Evolutionary conservation across 805 yeast species (phyloP).

Genomic region (Cyberlindnera mycetangii): DNA sequence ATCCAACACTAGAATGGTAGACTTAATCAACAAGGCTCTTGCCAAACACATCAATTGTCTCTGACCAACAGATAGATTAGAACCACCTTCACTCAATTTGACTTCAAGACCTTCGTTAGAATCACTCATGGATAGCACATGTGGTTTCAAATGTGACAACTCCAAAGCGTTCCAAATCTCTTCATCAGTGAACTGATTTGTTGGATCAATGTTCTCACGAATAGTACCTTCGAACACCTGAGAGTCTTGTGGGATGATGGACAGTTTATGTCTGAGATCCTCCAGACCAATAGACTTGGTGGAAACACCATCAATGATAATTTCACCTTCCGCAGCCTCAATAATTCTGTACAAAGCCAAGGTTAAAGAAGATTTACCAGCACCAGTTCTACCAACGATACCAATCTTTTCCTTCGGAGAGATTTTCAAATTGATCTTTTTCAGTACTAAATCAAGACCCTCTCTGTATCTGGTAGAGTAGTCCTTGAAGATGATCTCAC

Average conservation of each 20-base stretch:
- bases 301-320: conserved; percentile 67
- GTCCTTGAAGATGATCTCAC: conserved; percentile 61
- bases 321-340: conserved; percentile 69
- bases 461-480: conserved; percentile 85
- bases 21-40: conserved; percentile 64
- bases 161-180: conserved; percentile 80
- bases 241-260: conserved; percentile 92
- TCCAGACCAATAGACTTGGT: conserved; percentile 67
- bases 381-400: conserved; percentile 96
- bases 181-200: conserved; percentile 62
- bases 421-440: conserved; percentile 59
- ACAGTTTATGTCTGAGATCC: conserved; percentile 72
- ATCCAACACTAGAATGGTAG: conserved; percentile 67
- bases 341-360: conserved; percentile 82
- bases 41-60: conserved; percentile 80
- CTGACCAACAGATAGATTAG: conserved; percentile 73
- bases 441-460: conserved; percentile 76
- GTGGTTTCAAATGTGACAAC: conserved; percentile 71
- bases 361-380: conserved; percentile 87
- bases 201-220: conserved; percentile 86
- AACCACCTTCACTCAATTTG: conserved; percentile 63
- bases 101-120: conserved; percentile 52
- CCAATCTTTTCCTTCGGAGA: conserved; percentile 83
- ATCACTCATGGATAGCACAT: conserved; percentile 54
- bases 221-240: conserved; percentile 88